Evolutionary conservation across 441 rosid species (phyloP), one percentile per base, ranked within the genome.

Genomic region (Erodium moschatum): DNA sequence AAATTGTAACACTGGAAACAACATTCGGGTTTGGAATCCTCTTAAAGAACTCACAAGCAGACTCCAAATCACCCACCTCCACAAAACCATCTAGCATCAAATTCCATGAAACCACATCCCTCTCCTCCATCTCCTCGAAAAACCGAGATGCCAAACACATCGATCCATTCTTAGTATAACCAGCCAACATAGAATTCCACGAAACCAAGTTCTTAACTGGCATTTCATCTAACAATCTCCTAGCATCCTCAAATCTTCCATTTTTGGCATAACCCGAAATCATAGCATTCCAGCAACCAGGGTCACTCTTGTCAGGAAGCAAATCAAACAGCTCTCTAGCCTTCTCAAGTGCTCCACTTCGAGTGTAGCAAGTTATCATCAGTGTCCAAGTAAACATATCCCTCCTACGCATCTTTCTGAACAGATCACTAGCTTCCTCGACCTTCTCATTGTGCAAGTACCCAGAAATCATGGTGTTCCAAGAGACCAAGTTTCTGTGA

Each of bases 71-170:
- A 63, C 79, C 85, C 68, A 91, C 86, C 77, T 82, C 87, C 5
- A 93, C 96, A 35, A 90, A 90, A 92, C 86, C 85, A 69, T 82
- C 89, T 38, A 92, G 79, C 79, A 94, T 70, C 6, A 96, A 64
- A 27, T 84, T 75, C 81, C 85, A 78, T 35, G 96, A 91, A 56
- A 94, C 87, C 60, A 82, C 87, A 44, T 84, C 76, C 15, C 73
- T 70, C 58, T 70, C 76, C 19, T 18, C 74, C 79, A 82, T 82
- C 68, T 62, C 76, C 38, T 72, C 64, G 18, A 82, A 76, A 65
- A 80, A 72, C 33, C 31, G 40, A 27, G 42, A 60, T 4, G 72
- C 80, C 54, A 61, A 76, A 20, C 46, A n/a, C 83, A 77, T 69
- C 54, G 65, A 42, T 60, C 78, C 68, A 31, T 72, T 79, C 64